Base-by-base conservation (phyloP, 148 eudicot species). In the Persicaria maculosa region DNA sequence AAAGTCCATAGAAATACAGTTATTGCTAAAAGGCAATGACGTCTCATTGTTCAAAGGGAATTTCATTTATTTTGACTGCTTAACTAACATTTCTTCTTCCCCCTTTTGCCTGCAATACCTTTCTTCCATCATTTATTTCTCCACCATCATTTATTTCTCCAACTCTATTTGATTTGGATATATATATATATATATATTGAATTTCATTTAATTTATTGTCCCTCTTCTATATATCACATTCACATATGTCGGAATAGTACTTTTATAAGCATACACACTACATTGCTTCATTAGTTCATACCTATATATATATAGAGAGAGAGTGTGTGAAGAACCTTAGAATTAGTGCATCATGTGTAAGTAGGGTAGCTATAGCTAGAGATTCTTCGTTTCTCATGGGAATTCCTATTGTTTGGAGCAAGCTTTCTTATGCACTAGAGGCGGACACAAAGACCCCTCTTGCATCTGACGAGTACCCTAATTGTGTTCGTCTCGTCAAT, bases 71-170 rank as follows among this genome's bases (percentile, higher is more conserved):
- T 31, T 52, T 52, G 55, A 52, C 55, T n/a, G 55, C 17, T 52
- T 52, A 52, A 52, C 55, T n/a, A 52, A 52, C 55, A 15, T 15
- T 53, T 3, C 57, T 6, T 55, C 61, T 55, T 55, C 61, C 61
- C 61, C 61, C 17, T 55, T 9, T 17, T 55, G 9, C 25, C 61
- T 55, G 61, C 61, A 55, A 55, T 55, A 55, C 61, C 22, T 17
- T 55, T 55, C 61, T 55, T 55, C 61, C 25, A 55, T n/a, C 22
- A 55, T 55, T n/a, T 54, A 54, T 20, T 20, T 15, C n/a, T 55
- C 61, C n/a, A 17, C 61, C 31, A 55, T 55, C 61, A 55, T 55
- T 55, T 55, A 55, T 55, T n/a, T 55, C 61, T 55, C 61, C 61
- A 55, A 52, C 55, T 52, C 16, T 52, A 15, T 15, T 52, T 4